phyloP scores from a whole-genome alignment of 2,329 filamentous ascomycete species.

The Sporothrix dimorphospora region DNA sequence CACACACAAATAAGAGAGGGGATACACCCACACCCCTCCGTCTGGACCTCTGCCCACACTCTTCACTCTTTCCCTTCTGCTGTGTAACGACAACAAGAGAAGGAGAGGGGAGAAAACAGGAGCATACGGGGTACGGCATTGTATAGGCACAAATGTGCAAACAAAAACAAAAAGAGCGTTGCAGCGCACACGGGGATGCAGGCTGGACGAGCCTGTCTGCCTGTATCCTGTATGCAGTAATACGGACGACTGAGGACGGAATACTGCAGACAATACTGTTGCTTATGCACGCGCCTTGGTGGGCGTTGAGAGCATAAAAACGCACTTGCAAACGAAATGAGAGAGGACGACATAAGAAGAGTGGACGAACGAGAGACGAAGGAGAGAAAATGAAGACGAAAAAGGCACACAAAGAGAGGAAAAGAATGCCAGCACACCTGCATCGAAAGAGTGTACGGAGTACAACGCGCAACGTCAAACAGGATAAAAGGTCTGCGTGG shows the following conservation, averaged over 20 bases:
- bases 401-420: not conserved
- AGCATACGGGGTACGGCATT: not conserved
- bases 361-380: not conserved
- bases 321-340: not conserved
- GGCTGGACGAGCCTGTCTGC: not conserved
- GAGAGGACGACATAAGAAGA: not conserved
- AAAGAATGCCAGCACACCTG: not conserved
- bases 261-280: not conserved
- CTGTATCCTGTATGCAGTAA: not conserved
- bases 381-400: not conserved
- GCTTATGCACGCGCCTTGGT: not conserved
- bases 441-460: not conserved
- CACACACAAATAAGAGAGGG: not conserved
- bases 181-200: not conserved
- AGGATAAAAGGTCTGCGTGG: not conserved
- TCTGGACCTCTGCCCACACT: not conserved
- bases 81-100: constrained; percentile 6
- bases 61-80: not conserved
- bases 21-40: not conserved
- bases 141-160: not conserved
- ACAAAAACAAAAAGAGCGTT: constrained; percentile 17
- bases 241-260: not conserved
- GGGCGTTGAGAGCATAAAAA: not conserved
- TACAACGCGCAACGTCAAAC: not conserved
- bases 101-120: not conserved